Percentiles rank a stretch among this genome's conserved stretches.
These are phyloP conservation scores for Cadophora luteo-olivacea DNA, from an alignment of 2,329 filamentous ascomycete genomes.

Conservation along the genomic window DNA sequence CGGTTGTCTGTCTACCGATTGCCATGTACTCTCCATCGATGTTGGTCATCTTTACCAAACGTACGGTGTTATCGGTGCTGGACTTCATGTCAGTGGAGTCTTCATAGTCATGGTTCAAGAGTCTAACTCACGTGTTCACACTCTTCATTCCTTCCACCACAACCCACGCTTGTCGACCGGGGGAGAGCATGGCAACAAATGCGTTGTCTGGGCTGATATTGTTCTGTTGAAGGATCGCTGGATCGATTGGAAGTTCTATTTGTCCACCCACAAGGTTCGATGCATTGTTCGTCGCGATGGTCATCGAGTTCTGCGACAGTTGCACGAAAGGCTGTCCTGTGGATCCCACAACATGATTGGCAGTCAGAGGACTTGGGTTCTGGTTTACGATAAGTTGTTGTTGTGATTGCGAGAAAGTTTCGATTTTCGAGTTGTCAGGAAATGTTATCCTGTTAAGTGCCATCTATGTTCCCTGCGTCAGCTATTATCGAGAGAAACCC, in stretches of 20 bases:
- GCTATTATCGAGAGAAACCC: not conserved
- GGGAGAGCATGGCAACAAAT: constrained; percentile 30
- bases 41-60: constrained; percentile 26
- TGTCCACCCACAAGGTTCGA: constrained; percentile 31
- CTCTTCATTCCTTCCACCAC: constrained; percentile 29
- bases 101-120: not conserved
- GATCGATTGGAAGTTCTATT: constrained; percentile 29
- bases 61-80: constrained; percentile 29
- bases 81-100: not conserved
- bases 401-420: constrained; percentile 32
- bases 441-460: constrained; percentile 28
- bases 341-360: constrained; percentile 31
- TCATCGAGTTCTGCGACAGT: constrained; percentile 31
- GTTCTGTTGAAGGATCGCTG: constrained; percentile 26
- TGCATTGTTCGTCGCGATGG: constrained; percentile 30
- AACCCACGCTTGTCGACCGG: constrained; percentile 31
- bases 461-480: constrained; percentile 31
- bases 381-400: constrained; percentile 32
- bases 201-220: constrained; percentile 28
- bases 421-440: constrained; percentile 31
- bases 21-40: constrained; percentile 33
- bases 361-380: constrained; percentile 26
- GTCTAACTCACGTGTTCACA: constrained; percentile 30
- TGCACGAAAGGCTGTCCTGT: constrained; percentile 32
- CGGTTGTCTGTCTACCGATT: constrained; percentile 28